phyloP scores from a whole-genome alignment of 2,329 filamentous ascomycete genomes.

The Cercospora zeina region DNA sequence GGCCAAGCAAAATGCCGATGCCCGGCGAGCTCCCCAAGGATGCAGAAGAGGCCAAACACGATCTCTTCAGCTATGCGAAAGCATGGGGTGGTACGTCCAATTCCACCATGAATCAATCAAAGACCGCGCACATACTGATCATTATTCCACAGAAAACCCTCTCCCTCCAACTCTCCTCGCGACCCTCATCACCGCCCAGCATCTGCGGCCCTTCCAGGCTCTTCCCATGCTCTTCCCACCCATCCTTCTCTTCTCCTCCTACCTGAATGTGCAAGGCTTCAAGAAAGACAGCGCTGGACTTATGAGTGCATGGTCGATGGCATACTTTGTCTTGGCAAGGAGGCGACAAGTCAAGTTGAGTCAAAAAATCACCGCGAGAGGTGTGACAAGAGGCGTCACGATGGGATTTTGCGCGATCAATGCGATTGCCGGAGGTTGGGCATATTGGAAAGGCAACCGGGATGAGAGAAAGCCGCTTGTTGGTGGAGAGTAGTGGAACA shows the following conservation, averaged over 20 bases:
- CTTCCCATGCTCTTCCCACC: conserved; percentile 69
- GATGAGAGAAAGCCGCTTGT: conserved; percentile 21
- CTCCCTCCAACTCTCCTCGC: conserved; percentile 66
- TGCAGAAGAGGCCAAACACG: conserved; percentile 43
- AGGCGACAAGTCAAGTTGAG: conserved; percentile 55
- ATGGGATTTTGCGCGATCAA: conserved; percentile 55
- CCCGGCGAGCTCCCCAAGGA: conserved; percentile 41
- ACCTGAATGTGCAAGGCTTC: conserved; percentile 64
- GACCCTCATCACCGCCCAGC: conserved; percentile 65
- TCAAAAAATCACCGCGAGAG: conserved; percentile 53
- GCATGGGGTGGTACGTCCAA: conserved; percentile 54
- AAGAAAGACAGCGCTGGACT: conserved; percentile 64
- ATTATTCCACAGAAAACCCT: conserved; percentile 56
- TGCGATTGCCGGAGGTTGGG: conserved; percentile 53
- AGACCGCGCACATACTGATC: neutral
- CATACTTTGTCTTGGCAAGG: conserved; percentile 64
- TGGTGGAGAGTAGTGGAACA: neutral
- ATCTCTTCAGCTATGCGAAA: conserved; percentile 48
- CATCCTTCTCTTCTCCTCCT: conserved; percentile 64
- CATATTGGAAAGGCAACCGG: conserved; percentile 44
- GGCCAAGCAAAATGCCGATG: conserved; percentile 43
- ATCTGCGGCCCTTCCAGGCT: conserved; percentile 64
- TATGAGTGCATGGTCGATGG: conserved; percentile 63
- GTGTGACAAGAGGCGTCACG: conserved; percentile 54
- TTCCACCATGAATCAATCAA: neutral